Base-by-base conservation (phyloP, 257 asterid genomes). In the Echites panduratus region DNA sequence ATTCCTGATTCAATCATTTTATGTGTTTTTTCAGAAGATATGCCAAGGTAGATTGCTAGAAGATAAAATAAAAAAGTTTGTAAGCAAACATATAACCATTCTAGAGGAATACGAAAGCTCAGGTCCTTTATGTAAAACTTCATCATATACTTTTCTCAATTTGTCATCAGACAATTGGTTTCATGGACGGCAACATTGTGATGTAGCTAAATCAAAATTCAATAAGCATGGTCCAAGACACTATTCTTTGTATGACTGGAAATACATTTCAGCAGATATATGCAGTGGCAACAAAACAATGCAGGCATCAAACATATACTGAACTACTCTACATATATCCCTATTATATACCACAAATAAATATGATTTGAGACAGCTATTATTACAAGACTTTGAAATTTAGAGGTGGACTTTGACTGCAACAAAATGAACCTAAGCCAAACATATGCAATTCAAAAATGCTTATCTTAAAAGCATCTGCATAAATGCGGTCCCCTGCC, bases 1-100 rank as follows among this genome's bases (percentile, higher is more conserved):
- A 95, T 80, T 95, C 99, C 98, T 90, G 95, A 86, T 85, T 63
- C 70, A 43, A 54, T 52, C 80, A 79, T 71, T 73, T 70, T 41
- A 43, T 67, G 9, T 52, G 38, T 17, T 73, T n/a, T 19, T 2
- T 72, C 10, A 62, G 20, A 50, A 63, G 35, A 40, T 17, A 24
- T 40, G 44, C 7, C 20, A 49, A 17, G 3, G 57, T 14, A 16
- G 45, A 29, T 26, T 20, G 38, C 45, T 41, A 38, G 57, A 54
- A 44, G 35, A 12, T 2, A 41, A 56, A 57, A 61, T 0, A 38
- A 19, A 38, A 19, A 19, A 22, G 10, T 26, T 19, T 41, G 3
- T 32, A 54, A 53, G 4, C 0, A 32, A 40, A 24, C 32, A 38
- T 11, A 13, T 0, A 24, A 13, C 22, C 8, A 24, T 27, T 26